A percentile compares a stretch with the other conserved stretches of the same genome.
phyloP scores from a whole-genome alignment of 306 rosid genomes.

The Cucurbita maxima region DNA sequence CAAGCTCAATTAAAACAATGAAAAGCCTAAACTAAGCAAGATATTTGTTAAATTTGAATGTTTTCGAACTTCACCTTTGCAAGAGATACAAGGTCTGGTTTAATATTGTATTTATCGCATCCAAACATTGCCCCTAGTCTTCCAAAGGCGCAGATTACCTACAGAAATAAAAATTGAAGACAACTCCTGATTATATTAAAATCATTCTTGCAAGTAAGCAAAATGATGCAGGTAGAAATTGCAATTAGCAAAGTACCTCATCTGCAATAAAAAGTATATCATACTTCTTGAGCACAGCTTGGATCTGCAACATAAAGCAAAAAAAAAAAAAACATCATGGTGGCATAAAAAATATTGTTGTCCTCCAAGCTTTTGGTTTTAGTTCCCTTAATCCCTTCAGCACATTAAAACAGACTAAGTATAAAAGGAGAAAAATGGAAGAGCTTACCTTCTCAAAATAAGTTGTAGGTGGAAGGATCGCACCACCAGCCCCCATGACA shows the following conservation, averaged over 20 bases:
- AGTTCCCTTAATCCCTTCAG: slow-evolving; percentile 31
- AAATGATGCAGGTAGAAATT: slow-evolving; percentile 6
- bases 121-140: slow-evolving; percentile 87
- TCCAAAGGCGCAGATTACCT: slow-evolving; percentile 97
- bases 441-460: slow-evolving; percentile 74
- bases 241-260: slow-evolving; percentile 37
- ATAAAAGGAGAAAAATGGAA: not conserved
- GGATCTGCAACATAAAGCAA: slow-evolving; percentile 38
- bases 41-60: not conserved
- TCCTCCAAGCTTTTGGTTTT: slow-evolving; percentile 22
- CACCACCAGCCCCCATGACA: slow-evolving; percentile 98
- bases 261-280: slow-evolving; percentile 93
- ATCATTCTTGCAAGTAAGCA: not conserved
- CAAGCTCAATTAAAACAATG: not conserved
- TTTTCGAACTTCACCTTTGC: slow-evolving; percentile 52
- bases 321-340: not conserved
- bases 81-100: slow-evolving; percentile 87
- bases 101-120: slow-evolving; percentile 73
- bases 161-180: slow-evolving; percentile 1
- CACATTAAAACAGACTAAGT: not conserved
- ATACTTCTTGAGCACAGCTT: slow-evolving; percentile 82
- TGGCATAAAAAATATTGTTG: not conserved
- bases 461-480: slow-evolving; percentile 68
- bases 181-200: not conserved
- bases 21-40: not conserved